These are phyloP conservation scores for Sindora glabra DNA, from an alignment of 306 rosid genomes.

Conservation along the genomic window DNA sequence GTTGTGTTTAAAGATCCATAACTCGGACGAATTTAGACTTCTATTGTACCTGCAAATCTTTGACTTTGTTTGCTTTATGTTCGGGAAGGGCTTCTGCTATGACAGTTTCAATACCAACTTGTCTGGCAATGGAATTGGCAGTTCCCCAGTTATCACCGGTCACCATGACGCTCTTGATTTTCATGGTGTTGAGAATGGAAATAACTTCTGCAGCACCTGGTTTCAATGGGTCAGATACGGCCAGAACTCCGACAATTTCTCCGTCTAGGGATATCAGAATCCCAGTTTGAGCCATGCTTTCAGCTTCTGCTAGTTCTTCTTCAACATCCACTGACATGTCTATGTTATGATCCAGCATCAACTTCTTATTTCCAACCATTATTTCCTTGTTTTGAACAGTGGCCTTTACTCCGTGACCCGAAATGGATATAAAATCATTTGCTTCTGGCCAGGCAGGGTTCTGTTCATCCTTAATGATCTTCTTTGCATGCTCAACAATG, in stretches of 20 bases:
- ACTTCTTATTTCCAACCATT: slow-evolving; percentile 65
- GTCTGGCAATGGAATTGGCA: slow-evolving; percentile 71
- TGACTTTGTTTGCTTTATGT: slow-evolving; percentile 53
- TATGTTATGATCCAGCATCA: slow-evolving; percentile 48
- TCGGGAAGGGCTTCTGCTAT: slow-evolving; percentile 78
- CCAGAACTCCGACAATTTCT: slow-evolving; percentile 49
- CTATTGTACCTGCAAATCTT: slow-evolving; percentile 58
- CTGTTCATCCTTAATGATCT: slow-evolving; percentile 34
- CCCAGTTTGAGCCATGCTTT: slow-evolving; percentile 67
- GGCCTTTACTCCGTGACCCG: slow-evolving; percentile 81
- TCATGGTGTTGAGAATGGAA: slow-evolving; percentile 73
- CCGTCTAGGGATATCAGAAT: slow-evolving; percentile 50
- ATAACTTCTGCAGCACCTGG: slow-evolving; percentile 56
- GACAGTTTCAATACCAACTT: slow-evolving; percentile 64
- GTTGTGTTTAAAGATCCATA: no score
- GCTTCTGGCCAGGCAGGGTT: slow-evolving; percentile 60
- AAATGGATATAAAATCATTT: slow-evolving; percentile 45
- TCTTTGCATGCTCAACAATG: slow-evolving; percentile 64
- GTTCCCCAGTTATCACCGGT: slow-evolving; percentile 95
- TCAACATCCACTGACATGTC: slow-evolving; percentile 43
- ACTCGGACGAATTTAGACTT: neutral
- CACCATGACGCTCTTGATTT: slow-evolving; percentile 62
- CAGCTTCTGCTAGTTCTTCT: slow-evolving; percentile 52
- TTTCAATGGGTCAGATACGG: slow-evolving; percentile 79
- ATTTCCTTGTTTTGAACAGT: slow-evolving; percentile 41